These are phyloP conservation scores for Ascobolus immersus DNA, from an alignment of 495 filamentous ascomycete genomes.

Conservation along the genomic window DNA sequence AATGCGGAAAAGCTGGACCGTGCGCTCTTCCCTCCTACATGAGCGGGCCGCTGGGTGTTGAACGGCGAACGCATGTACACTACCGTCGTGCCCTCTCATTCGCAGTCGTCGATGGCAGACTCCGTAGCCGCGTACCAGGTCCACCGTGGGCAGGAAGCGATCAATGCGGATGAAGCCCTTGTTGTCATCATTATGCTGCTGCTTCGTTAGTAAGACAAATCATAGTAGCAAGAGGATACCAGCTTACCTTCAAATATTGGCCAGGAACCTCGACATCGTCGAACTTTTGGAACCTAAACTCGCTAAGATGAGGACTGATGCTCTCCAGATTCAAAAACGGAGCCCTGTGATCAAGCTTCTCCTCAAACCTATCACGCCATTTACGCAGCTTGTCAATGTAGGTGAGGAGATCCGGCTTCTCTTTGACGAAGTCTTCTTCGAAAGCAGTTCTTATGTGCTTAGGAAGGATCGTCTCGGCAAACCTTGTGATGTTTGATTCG, in stretches of 20 bases:
- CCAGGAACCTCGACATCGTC: constrained; percentile 96
- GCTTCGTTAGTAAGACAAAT: constrained; percentile 1
- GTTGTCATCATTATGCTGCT: constrained; percentile 85
- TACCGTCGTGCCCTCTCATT: constrained; percentile 95
- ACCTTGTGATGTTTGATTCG: constrained; percentile 84
- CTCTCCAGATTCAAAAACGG: constrained; percentile 44
- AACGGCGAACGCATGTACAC: constrained; percentile 77
- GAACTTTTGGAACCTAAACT: constrained; percentile 90
- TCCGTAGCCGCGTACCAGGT: constrained; percentile 66
- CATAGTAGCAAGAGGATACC: neutral
- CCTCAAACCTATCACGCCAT: constrained; percentile 95
- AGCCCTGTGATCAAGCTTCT: constrained; percentile 73
- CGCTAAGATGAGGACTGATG: constrained; percentile 72
- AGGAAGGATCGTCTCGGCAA: constrained; percentile 86
- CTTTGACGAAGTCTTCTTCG: constrained; percentile 78
- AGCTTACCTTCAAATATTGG: constrained; percentile 41
- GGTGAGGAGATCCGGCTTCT: constrained; percentile 84
- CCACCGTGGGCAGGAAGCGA: constrained; percentile 79
- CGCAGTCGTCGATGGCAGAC: constrained; percentile 76
- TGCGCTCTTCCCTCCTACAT: constrained; percentile 78
- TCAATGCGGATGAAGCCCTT: constrained; percentile 94
- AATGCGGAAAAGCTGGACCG: constrained; percentile 89
- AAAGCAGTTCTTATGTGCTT: constrained; percentile 80
- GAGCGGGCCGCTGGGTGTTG: constrained; percentile 83
- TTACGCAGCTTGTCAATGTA: constrained; percentile 92